Evolutionary conservation across 108 stramenopile genomes (phyloP).

Genomic region (Cyclotella distinguenda): DNA sequence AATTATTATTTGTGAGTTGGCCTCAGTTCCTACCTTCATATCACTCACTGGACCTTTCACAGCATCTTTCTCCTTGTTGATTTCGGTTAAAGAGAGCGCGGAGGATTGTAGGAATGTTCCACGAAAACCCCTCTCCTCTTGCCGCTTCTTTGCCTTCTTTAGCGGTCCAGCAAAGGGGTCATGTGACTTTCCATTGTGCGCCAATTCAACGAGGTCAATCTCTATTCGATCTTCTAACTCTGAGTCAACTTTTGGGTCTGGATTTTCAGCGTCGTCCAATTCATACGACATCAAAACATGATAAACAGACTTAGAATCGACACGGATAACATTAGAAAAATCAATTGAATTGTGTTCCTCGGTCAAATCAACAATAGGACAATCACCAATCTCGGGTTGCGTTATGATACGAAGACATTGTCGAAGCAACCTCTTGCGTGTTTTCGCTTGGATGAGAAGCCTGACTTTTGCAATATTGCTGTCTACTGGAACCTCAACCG

Average conservation of each 20-base stretch:
- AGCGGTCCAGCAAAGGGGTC: not conserved
- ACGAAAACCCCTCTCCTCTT: slow-evolving; percentile 37
- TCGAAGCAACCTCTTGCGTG: slow-evolving; percentile 17
- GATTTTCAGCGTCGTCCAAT: not conserved
- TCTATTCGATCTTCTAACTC: slow-evolving; percentile 27
- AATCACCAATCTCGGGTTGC: not conserved
- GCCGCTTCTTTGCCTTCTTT: slow-evolving; percentile 13
- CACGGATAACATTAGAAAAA: not conserved
- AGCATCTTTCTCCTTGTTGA: too few relatives aligned
- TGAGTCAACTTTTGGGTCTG: not conserved
- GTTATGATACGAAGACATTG: slow-evolving; percentile 29
- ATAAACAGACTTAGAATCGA: not conserved
- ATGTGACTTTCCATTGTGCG: slow-evolving; percentile 9
- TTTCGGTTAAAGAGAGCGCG: too few relatives aligned
- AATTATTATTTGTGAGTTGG: too few relatives aligned
- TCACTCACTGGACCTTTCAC: too few relatives aligned
- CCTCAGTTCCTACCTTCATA: too few relatives aligned
- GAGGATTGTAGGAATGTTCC: slow-evolving; percentile 30
- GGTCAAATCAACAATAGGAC: slow-evolving; percentile 10
- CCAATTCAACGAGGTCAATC: slow-evolving; percentile 22
- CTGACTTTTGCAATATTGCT: slow-evolving; percentile 44
- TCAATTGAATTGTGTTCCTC: slow-evolving; percentile 14
- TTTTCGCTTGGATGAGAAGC: slow-evolving; percentile 36
- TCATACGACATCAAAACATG: slow-evolving; percentile 8
- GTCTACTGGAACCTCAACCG: slow-evolving; percentile 27